A percentile compares a stretch with the other conserved stretches of the same genome.
Evolutionary conservation across 2,329 filamentous ascomycete genomes (phyloP).

Genomic region (Diaporthe citri): DNA sequence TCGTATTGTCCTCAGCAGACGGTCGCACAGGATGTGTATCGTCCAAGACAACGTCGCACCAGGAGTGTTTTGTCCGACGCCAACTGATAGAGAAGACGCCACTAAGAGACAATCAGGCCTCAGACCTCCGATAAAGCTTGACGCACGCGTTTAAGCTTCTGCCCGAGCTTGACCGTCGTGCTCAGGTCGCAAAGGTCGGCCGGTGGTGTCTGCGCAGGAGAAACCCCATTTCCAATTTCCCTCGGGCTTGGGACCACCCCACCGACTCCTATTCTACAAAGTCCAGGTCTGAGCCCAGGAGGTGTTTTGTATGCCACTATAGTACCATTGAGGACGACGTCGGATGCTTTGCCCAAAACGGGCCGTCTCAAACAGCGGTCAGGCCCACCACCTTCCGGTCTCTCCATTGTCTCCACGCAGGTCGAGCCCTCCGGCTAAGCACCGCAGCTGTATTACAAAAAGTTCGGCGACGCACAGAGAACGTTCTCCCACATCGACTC

Average conservation of each 20-base stretch:
- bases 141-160: conserved; percentile 25
- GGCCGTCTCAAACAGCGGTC: conserved; percentile 23
- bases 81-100: conserved; percentile 17
- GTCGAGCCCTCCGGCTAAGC: not conserved
- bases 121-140: conserved; percentile 22
- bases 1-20: conserved; percentile 7
- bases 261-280: conserved; percentile 22
- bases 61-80: not conserved
- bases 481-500: not conserved
- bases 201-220: conserved; percentile 30
- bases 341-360: not conserved
- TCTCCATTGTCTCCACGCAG: not conserved
- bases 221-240: conserved; percentile 38
- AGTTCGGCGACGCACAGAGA: not conserved
- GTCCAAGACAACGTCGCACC: conserved; percentile 17
- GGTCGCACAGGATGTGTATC: conserved; percentile 4
- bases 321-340: conserved; percentile 1
- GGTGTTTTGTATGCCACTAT: conserved; percentile 3
- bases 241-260: conserved; percentile 5
- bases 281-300: not conserved
- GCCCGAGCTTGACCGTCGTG: not conserved
- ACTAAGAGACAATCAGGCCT: conserved; percentile 2
- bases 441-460: not conserved
- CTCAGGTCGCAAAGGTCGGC: not conserved
- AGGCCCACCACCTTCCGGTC: conserved; percentile 13